A percentile compares a stretch with the other conserved stretches of the same genome.
These are phyloP conservation scores for Cenchrus purpureus DNA, from an alignment of 176 grass and related monocot genomes.

Conservation along the genomic window DNA sequence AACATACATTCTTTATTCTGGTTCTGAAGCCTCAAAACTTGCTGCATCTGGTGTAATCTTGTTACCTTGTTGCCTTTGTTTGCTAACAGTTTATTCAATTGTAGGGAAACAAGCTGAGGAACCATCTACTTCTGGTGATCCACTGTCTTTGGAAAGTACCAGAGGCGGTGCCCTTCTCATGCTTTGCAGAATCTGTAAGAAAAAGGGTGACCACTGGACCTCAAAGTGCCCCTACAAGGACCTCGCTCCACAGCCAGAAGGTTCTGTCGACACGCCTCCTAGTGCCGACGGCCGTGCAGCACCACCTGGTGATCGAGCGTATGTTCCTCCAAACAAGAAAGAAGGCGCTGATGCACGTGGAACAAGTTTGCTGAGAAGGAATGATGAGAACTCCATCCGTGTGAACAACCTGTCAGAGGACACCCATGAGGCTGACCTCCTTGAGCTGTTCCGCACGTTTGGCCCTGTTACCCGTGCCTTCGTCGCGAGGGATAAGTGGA, in stretches of 20 bases:
- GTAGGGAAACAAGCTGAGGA: slow-evolving; percentile 71
- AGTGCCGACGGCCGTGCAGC: slow-evolving; percentile 37
- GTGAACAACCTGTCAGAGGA: slow-evolving; percentile 70
- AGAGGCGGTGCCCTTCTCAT: slow-evolving; percentile 74
- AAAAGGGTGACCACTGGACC: slow-evolving; percentile 90
- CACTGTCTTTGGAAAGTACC: slow-evolving; percentile 41
- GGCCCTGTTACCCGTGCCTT: slow-evolving; percentile 57
- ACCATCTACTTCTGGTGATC: slow-evolving; percentile 53
- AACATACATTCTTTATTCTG: not conserved
- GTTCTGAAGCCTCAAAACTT: not conserved
- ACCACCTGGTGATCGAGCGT: not conserved
- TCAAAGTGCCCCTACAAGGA: slow-evolving; percentile 89
- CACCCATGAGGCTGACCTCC: slow-evolving; percentile 49
- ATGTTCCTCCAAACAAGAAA: slow-evolving; percentile 30
- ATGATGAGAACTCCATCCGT: slow-evolving; percentile 63
- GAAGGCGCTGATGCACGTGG: slow-evolving; percentile 41
- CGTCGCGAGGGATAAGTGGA: slow-evolving; percentile 51
- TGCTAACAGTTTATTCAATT: slow-evolving; percentile 25
- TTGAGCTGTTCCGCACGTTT: slow-evolving; percentile 54
- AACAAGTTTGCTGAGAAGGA: slow-evolving; percentile 46
- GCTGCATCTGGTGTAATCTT: not conserved
- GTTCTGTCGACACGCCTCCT: slow-evolving; percentile 49
- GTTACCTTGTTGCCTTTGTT: not conserved
- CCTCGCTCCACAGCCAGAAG: slow-evolving; percentile 47
- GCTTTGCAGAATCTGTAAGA: slow-evolving; percentile 79